Evolutionary conservation across 257 asterid species (phyloP).

Genomic region (Plantago major): DNA sequence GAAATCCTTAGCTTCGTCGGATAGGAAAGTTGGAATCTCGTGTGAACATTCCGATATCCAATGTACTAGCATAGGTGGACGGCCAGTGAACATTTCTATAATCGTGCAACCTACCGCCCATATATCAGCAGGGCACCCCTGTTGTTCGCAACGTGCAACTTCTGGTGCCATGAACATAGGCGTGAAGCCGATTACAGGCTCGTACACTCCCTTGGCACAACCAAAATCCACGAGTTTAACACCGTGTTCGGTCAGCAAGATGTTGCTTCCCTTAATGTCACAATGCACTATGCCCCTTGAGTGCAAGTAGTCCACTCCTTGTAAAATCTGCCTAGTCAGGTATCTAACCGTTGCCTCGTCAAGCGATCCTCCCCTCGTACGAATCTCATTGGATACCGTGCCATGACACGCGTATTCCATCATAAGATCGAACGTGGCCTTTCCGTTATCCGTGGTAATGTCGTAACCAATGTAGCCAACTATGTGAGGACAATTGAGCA

Average conservation of each 20-base stretch:
- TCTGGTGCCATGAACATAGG: constrained; percentile 90
- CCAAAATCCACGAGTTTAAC: constrained; percentile 73
- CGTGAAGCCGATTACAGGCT: constrained; percentile 45
- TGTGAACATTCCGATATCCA: constrained; percentile 42
- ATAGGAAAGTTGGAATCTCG: constrained; percentile 41
- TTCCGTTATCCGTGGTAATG: constrained; percentile 33
- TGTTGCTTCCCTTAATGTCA: constrained; percentile 68
- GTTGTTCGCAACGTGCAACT: constrained; percentile 62
- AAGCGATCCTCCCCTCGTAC: constrained; percentile 28
- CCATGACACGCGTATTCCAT: constrained; percentile 54
- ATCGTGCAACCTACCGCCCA: constrained; percentile 86
- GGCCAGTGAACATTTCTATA: constrained; percentile 71
- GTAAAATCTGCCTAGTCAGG: constrained; percentile 36
- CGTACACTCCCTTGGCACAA: constrained; percentile 43
- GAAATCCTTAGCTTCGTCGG: constrained; percentile 63
- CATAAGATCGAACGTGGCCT: constrained; percentile 40
- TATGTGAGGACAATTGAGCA: constrained; percentile 31
- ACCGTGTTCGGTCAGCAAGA: constrained; percentile 30
- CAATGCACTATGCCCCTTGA: constrained; percentile 68
- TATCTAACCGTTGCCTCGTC: constrained; percentile 31
- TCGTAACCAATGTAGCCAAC: constrained; percentile 50
- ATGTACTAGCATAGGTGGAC: constrained; percentile 53
- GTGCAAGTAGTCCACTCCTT: constrained; percentile 59
- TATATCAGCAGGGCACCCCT: constrained; percentile 61
- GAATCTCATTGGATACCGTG: constrained; percentile 31